Conservation (phyloP, 2,329 filamentous ascomycete genomes). For the Alternaria sp. region DNA sequence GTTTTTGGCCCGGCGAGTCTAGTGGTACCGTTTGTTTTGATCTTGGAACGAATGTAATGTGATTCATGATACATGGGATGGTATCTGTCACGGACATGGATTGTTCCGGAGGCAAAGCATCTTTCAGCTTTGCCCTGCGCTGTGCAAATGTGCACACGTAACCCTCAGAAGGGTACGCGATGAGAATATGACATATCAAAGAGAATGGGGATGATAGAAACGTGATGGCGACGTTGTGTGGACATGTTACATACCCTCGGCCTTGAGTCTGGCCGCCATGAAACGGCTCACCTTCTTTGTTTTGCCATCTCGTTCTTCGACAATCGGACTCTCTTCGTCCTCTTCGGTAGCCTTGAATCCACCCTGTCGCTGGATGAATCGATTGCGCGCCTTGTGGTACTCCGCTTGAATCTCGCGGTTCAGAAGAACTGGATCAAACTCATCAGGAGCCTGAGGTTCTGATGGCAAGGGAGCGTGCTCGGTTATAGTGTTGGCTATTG, state of each 20-base stretch:
- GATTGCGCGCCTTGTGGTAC: constrained; percentile 83
- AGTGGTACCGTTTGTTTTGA: constrained; percentile 37
- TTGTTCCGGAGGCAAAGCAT: constrained; percentile 34
- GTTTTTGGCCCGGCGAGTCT: constrained; percentile 41
- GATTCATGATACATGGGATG: constrained; percentile 44
- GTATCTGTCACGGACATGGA: constrained; percentile 51
- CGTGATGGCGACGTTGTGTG: background rate
- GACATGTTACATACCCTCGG: constrained; percentile 38
- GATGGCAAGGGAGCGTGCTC: constrained; percentile 56
- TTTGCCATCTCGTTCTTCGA: constrained; percentile 70
- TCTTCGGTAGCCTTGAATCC: constrained; percentile 77
- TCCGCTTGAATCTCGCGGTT: constrained; percentile 81
- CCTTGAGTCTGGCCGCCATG: constrained; percentile 70
- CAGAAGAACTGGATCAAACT: constrained; percentile 74
- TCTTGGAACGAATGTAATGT: constrained; percentile 52
- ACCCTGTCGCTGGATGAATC: constrained; percentile 81
- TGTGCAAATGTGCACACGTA: no score
- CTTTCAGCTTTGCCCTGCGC: background rate
- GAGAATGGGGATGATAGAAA: background rate
- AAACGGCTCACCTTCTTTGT: constrained; percentile 74
- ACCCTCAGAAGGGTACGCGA: background rate
- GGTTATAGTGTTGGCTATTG: constrained; percentile 67
- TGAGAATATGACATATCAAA: background rate
- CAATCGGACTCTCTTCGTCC: constrained; percentile 69
- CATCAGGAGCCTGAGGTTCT: constrained; percentile 52